These are phyloP conservation scores for Fusarium vanettenii DNA, from an alignment of 2,329 filamentous ascomycete genomes.

Conservation along the genomic window DNA sequence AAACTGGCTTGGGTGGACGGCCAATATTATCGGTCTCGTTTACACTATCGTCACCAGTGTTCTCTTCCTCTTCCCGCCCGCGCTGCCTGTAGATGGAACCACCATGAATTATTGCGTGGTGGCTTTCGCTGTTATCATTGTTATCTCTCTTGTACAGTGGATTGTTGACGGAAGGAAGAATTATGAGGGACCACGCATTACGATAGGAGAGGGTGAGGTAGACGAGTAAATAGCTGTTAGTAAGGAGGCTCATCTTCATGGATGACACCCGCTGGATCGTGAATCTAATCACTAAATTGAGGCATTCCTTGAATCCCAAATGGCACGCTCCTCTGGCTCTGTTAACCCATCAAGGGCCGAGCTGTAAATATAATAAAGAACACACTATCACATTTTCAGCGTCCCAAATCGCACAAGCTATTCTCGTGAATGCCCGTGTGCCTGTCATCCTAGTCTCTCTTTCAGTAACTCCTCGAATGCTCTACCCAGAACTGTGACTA, in stretches of 20 bases:
- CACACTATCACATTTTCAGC: too few relatives aligned
- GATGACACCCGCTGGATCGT: neutral
- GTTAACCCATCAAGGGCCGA: too few relatives aligned
- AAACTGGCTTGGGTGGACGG: slow-evolving; percentile 50
- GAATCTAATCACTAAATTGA: neutral
- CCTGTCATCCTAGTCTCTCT: neutral
- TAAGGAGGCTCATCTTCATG: neutral
- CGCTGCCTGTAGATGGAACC: slow-evolving; percentile 69
- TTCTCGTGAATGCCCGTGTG: neutral
- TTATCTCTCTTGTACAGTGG: slow-evolving; percentile 57
- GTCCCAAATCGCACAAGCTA: neutral
- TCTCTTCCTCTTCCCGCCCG: slow-evolving; percentile 78
- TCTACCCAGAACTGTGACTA: neutral
- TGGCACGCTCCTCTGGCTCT: too few relatives aligned
- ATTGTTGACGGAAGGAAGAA: slow-evolving; percentile 59
- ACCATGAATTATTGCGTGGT: slow-evolving; percentile 73
- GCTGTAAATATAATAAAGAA: too few relatives aligned
- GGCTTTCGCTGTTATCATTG: slow-evolving; percentile 58
- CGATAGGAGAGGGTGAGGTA: neutral
- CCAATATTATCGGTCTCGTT: slow-evolving; percentile 60
- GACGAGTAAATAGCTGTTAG: neutral
- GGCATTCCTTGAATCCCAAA: neutral
- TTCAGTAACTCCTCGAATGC: neutral
- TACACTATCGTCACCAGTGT: slow-evolving; percentile 77
- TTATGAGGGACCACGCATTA: slow-evolving; percentile 41